These are phyloP conservation scores for Raffaelea arxii DNA, from an alignment of 2,329 filamentous ascomycete genomes.

Conservation along the genomic window DNA sequence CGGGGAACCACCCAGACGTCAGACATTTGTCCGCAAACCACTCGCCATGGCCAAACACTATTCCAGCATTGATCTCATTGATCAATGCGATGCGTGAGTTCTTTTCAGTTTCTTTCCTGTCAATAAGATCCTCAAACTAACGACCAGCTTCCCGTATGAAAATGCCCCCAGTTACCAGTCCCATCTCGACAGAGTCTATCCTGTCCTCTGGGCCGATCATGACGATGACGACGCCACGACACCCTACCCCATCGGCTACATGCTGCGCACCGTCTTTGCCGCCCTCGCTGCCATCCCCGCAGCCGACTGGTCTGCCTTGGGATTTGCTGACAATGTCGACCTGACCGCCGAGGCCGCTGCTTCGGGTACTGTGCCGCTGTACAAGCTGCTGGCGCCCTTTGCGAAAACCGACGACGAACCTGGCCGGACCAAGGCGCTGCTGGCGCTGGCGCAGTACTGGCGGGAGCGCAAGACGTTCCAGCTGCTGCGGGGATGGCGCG, in stretches of 20 bases:
- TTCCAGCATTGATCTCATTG: constrained; percentile 16
- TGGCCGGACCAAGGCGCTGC: constrained; percentile 49
- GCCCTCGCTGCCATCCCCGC: constrained; percentile 41
- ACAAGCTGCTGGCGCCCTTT: constrained; percentile 49
- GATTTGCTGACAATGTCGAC: constrained; percentile 38
- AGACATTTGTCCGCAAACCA: no score
- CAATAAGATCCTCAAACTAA: no score
- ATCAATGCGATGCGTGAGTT: constrained; percentile 16
- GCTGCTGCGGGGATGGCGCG: constrained; percentile 67
- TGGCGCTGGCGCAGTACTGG: constrained; percentile 55
- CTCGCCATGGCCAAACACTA: constrained; percentile 9
- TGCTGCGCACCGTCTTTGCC: constrained; percentile 40
- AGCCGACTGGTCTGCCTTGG: constrained; percentile 45
- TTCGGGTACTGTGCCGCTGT: constrained; percentile 53
- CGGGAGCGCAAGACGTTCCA: constrained; percentile 61
- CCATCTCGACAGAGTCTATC: no score
- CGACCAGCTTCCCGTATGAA: no score
- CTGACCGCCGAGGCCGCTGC: constrained; percentile 10
- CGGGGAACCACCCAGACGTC: no score
- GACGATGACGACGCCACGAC: constrained; percentile 49
- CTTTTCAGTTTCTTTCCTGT: no score
- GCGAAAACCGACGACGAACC: constrained; percentile 43
- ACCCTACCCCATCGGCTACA: constrained; percentile 47
- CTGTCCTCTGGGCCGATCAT: neutral
- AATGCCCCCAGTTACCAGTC: no score